Evolutionary conservation across 176 grass and related monocot species (phyloP).

Genomic region (Oryza rufipogon): DNA sequence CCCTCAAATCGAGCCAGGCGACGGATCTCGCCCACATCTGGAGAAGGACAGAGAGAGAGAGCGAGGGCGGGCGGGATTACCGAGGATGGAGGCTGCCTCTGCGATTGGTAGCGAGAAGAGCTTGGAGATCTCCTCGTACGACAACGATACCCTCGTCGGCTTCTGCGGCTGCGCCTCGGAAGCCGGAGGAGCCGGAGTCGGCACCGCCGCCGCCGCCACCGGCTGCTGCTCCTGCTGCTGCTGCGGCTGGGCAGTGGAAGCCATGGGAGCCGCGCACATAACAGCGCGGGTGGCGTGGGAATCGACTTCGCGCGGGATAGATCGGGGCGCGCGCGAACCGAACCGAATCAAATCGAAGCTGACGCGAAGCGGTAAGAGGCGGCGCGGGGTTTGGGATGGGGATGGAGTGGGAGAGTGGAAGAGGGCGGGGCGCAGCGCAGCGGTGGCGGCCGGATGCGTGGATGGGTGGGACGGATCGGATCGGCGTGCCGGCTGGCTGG

Average conservation of each 20-base stretch:
- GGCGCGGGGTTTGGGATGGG: not conserved
- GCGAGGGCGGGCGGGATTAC: slow-evolving; percentile 30
- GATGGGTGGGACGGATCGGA: not conserved
- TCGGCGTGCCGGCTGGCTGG: not conserved
- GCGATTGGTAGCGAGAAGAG: slow-evolving; percentile 92
- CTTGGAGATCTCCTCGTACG: slow-evolving; percentile 92
- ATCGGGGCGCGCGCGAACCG: slow-evolving; percentile 21
- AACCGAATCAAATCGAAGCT: not conserved
- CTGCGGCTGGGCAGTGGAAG: slow-evolving; percentile 36
- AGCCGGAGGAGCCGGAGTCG: not conserved
- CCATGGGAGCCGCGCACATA: slow-evolving; percentile 27
- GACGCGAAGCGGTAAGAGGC: not conserved
- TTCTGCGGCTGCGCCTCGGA: slow-evolving; percentile 19
- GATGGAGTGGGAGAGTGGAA: not conserved
- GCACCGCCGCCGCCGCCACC: not conserved
- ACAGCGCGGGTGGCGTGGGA: not conserved
- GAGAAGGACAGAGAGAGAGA: not conserved
- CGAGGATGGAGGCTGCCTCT: slow-evolving; percentile 82
- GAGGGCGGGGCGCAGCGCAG: not conserved
- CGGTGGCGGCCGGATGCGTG: slow-evolving; percentile 25
- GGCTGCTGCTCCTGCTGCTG: slow-evolving; percentile 23
- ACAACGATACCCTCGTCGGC: slow-evolving; percentile 58
- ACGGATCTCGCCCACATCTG: not conserved
- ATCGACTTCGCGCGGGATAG: slow-evolving; percentile 35
- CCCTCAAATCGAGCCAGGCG: not conserved